Percentiles rank a stretch among this genome's conserved stretches.
phyloP scores from a whole-genome alignment of 768 basidiomycete genomes.

The Suillus subalutaceus region DNA sequence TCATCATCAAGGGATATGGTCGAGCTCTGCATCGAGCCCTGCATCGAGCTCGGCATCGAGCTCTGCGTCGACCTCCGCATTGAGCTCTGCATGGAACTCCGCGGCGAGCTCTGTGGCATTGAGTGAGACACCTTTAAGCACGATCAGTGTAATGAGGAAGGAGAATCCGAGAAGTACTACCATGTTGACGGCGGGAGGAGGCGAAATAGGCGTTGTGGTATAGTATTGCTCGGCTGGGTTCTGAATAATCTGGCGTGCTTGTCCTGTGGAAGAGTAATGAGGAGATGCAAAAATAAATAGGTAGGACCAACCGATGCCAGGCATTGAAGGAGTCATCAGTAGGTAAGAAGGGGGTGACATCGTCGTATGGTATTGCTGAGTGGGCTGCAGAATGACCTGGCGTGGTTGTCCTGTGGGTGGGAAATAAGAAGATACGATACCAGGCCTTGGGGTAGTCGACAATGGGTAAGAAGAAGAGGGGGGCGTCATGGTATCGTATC shows the following conservation, averaged over 20 bases:
- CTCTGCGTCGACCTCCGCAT: neutral
- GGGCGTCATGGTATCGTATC: no score
- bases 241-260: neutral
- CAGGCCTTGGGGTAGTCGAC: no score
- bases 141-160: neutral
- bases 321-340: neutral
- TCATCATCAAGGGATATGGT: neutral
- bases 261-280: neutral
- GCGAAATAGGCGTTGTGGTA: neutral
- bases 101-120: neutral
- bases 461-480: no score
- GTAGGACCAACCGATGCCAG: neutral
- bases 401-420: neutral
- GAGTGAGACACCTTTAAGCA: neutral
- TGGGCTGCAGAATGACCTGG: neutral
- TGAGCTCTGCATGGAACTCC: no score
- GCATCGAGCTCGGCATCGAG: no score
- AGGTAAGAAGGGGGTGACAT: neutral
- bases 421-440: neutral
- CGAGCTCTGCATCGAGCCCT: neutral
- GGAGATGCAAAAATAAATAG: neutral
- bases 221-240: neutral
- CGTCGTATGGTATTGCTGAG: neutral
- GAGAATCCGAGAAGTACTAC: neutral
- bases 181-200: neutral